These are phyloP conservation scores for Ceriops zippeliana DNA, from an alignment of 345 rosid genomes.

Conservation along the genomic window DNA sequence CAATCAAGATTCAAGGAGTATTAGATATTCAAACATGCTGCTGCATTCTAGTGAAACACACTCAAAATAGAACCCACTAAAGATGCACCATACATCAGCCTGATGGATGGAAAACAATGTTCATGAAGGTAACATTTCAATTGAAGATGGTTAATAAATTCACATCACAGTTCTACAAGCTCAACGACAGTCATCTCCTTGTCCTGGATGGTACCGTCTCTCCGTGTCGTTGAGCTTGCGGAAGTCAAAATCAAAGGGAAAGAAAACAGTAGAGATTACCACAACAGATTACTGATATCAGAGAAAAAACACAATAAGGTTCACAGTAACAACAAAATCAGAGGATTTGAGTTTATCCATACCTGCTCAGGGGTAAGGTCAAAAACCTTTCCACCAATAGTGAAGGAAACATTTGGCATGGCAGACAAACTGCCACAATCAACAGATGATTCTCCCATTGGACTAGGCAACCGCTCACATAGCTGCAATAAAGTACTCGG, in stretches of 20 bases:
- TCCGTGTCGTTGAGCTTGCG: too few relatives aligned
- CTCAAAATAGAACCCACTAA: not conserved
- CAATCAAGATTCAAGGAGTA: not conserved
- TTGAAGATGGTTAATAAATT: too few relatives aligned
- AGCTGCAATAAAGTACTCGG: constrained; percentile 41
- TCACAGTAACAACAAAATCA: not conserved
- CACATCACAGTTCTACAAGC: too few relatives aligned
- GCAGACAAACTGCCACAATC: constrained; percentile 55
- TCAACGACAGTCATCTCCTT: too few relatives aligned
- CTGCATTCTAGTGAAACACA: not conserved
- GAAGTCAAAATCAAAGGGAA: too few relatives aligned
- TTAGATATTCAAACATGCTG: not conserved
- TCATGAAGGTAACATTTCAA: too few relatives aligned
- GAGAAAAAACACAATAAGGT: not conserved
- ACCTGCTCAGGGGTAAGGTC: constrained; percentile 82
- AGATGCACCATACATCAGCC: too few relatives aligned
- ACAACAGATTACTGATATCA: not conserved
- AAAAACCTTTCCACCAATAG: constrained; percentile 68
- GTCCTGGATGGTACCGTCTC: too few relatives aligned
- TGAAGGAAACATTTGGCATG: constrained; percentile 74
- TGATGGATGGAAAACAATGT: too few relatives aligned
- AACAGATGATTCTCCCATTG: constrained; percentile 76
- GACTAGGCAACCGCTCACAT: constrained; percentile 76
- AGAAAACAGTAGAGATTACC: not conserved
- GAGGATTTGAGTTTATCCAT: constrained; percentile 3